phyloP scores from a whole-genome alignment of 2,329 filamentous ascomycete genomes.

The Sarocladium kiliense region DNA sequence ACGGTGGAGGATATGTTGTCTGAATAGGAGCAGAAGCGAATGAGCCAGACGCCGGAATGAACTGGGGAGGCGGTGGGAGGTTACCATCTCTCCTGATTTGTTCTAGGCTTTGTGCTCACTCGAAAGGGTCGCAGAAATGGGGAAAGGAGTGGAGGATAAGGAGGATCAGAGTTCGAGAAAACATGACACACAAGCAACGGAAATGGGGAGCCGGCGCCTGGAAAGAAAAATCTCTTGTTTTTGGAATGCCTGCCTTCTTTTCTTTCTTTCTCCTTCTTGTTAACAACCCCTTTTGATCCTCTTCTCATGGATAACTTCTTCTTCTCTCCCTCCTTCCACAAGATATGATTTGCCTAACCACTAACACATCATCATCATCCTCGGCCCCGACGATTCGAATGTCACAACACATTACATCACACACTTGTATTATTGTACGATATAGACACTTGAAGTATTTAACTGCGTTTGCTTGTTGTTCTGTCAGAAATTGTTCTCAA shows the following conservation, averaged over 20 bases:
- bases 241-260: background rate
- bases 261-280: background rate
- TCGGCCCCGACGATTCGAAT: background rate
- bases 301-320: background rate
- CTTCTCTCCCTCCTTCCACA: background rate
- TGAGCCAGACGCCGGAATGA: background rate
- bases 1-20: slow-evolving; percentile 2
- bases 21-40: background rate
- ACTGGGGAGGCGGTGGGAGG: background rate
- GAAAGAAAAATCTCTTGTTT: slow-evolving; percentile 1
- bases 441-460: slow-evolving; percentile 7
- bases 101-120: background rate
- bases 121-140: background rate
- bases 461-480: background rate
- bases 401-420: background rate
- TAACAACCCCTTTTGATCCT: background rate
- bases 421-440: slow-evolving; percentile 12
- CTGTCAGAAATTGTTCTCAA: background rate
- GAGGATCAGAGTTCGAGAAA: background rate
- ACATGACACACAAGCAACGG: background rate
- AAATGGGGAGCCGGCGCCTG: slow-evolving; percentile 7
- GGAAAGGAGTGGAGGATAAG: background rate
- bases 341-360: background rate
- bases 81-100: background rate
- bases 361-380: slow-evolving; percentile 4